Evolutionary conservation across 202 grass and related monocot genomes (phyloP).

Genomic region (Digitaria exilis): DNA sequence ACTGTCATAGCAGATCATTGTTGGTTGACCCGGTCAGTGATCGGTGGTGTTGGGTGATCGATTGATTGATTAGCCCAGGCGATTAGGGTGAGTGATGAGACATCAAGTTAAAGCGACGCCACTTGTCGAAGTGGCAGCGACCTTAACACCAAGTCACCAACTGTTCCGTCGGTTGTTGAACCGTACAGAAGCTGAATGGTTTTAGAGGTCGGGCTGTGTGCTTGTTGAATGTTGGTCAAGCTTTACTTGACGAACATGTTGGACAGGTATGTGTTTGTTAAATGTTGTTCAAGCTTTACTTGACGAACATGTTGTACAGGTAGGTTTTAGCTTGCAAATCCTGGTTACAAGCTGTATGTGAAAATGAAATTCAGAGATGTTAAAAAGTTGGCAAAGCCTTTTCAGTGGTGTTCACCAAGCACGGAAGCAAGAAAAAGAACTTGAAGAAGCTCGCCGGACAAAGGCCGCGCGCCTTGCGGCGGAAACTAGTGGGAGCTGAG

Average conservation of each 20-base stretch:
- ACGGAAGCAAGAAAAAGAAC: neutral
- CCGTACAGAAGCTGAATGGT: neutral
- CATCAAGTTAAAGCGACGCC: slow-evolving; percentile 39
- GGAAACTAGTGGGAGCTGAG: neutral
- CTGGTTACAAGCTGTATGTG: no score
- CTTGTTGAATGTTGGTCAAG: neutral
- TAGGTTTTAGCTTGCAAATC: no score
- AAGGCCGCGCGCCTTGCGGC: neutral
- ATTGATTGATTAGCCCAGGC: neutral
- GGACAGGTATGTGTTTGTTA: no score
- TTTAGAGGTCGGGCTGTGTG: neutral
- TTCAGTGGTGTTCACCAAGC: no score
- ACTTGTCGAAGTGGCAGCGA: neutral
- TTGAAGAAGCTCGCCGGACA: neutral
- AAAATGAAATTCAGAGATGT: no score
- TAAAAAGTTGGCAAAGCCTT: no score
- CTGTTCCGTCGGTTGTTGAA: neutral
- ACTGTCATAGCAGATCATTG: neutral
- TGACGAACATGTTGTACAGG: neutral
- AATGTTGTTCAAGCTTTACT: no score
- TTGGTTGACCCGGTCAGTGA: neutral
- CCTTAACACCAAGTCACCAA: no score
- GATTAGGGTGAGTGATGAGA: slow-evolving; percentile 30
- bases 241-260: neutral
- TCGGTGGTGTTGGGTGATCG: neutral